A percentile compares a stretch with the other conserved stretches of the same genome.
phyloP scores from a whole-genome alignment of 306 rosid species.

The Cucumis cinereus region DNA sequence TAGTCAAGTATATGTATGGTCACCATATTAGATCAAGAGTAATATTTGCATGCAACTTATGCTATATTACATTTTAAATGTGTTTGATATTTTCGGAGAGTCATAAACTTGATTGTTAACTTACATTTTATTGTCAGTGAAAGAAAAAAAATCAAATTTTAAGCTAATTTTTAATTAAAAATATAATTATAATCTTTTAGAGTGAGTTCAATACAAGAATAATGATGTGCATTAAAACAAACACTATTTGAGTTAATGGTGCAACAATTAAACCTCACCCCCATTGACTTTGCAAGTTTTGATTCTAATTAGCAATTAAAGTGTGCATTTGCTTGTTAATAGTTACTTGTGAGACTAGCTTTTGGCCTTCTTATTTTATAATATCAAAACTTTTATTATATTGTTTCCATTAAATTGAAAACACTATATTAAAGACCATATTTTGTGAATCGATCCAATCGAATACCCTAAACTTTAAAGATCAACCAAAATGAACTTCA shows the following conservation, averaged over 20 bases:
- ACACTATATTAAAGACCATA: too few species aligned
- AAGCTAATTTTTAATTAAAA: neutral
- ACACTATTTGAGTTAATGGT: neutral
- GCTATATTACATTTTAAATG: too few species aligned
- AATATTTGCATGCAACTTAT: too few species aligned
- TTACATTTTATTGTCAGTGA: neutral
- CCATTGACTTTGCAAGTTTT: neutral
- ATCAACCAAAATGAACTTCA: too few species aligned
- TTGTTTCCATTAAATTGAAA: too few species aligned
- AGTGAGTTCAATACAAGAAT: neutral
- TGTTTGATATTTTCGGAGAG: neutral
- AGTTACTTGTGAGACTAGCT: neutral
- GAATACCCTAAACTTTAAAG: too few species aligned
- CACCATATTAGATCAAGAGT: too few species aligned
- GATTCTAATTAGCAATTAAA: neutral
- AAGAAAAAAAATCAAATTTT: neutral
- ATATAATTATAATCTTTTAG: neutral
- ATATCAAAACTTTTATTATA: neutral
- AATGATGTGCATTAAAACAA: neutral
- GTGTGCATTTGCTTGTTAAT: neutral
- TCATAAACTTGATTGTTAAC: neutral
- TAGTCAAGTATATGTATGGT: too few species aligned
- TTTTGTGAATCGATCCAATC: too few species aligned
- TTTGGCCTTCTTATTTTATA: neutral
- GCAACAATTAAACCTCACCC: neutral